phyloP scores from a whole-genome alignment of 139 green algal species.

The Chlamydomonas sphaeroides region DNA sequence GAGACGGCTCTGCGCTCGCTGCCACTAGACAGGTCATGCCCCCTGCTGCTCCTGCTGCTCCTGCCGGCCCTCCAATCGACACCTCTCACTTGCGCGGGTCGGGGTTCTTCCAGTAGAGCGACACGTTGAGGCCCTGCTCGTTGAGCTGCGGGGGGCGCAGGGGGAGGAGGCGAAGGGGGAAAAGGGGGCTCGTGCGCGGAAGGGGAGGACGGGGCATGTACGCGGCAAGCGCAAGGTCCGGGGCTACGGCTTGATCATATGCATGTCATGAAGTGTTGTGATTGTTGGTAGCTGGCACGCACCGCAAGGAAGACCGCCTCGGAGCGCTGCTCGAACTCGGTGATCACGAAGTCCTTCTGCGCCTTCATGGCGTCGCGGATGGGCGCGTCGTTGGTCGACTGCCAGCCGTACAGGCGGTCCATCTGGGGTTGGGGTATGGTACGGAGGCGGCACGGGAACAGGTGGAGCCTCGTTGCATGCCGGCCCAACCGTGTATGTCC shows the following conservation, averaged over 20 bases:
- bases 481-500: too few species aligned
- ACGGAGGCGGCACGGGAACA: too few species aligned
- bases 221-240: too few species aligned
- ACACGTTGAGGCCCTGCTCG: slow-evolving; percentile 93
- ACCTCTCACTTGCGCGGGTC: slow-evolving; percentile 83
- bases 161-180: neutral
- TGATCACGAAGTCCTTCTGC: slow-evolving; percentile 78
- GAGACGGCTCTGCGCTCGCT: too few species aligned
- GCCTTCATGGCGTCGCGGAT: slow-evolving; percentile 80
- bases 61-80: neutral
- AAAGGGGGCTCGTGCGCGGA: neutral
- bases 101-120: slow-evolving; percentile 97
- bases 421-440: too few species aligned
- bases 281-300: too few species aligned
- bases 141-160: slow-evolving; percentile 68
- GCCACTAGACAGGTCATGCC: too few species aligned
- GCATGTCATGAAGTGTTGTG: too few species aligned
- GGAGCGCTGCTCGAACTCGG: slow-evolving; percentile 72
- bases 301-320: slow-evolving; percentile 36
- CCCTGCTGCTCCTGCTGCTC: too few species aligned
- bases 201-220: too few species aligned
- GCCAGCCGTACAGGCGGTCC: slow-evolving; percentile 96
- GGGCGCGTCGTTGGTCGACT: slow-evolving; percentile 76
- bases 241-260: too few species aligned
- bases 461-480: too few species aligned